Evolutionary conservation across 139 green algal genomes (phyloP), one percentile per base, ranked within the genome.

Genomic region (Chlamydomonas schloesseri): DNA sequence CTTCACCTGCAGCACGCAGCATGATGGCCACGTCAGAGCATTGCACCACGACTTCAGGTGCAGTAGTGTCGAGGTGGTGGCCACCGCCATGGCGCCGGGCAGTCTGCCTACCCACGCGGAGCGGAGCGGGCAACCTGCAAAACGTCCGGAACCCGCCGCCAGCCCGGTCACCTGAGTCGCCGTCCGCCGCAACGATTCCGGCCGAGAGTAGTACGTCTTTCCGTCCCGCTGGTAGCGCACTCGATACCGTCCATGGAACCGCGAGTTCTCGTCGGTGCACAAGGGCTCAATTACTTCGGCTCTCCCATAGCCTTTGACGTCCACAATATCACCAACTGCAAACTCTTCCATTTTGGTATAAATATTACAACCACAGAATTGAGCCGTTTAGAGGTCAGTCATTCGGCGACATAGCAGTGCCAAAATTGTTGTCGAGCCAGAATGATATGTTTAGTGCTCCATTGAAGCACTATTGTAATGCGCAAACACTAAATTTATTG

Each of bases 131-230:
- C 21, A 68, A 29, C 20, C 18, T 29, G 21, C 20, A 68, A 68
- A 6, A 6, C 60, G 42, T 50, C 42, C 42, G 42, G 8, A 50
- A 50, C 42, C 42, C 42, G 42, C 42, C 42, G 42, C 42, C 42
- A 50, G 6, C n/a, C n/a, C n/a, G n/a, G 42, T 50, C 42, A 50
- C 42, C 42, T 50, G 42, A 13, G 42, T 50, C 0, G 73, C 47
- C 17, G 81, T 76, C 33, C 75, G 65, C 13, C 88, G 64, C 67
- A 91, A 64, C 29, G 55, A 69, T 11, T 78, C 60, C 0, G 88
- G 83, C 3, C 78, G 26, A 3, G 73, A 78, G 65, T 83, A 89
- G 53, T 91, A 91, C 0, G 77, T 89, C 20, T 69, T 82, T 17
- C 88, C 88, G 50, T 88, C 78, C 29, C 18, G 5, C 31, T 85